Base-by-base conservation (phyloP, 352 stramenopile genomes). In the Albugo laibachii region DNA sequence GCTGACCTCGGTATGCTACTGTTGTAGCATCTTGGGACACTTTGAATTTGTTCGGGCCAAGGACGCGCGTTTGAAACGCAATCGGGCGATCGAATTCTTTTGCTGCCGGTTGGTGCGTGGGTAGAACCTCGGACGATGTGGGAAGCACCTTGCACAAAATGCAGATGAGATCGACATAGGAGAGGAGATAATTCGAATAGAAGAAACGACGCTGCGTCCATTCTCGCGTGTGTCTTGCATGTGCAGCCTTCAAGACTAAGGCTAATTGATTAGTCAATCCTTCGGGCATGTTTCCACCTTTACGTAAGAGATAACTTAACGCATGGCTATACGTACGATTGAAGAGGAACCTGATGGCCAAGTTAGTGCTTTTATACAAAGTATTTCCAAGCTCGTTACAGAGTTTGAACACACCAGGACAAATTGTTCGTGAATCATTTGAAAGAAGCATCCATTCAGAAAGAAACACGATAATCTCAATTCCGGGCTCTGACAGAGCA, bases 381-480 rank as follows among this genome's bases (percentile, higher is more conserved):
- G 2, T 43, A 10, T 43, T 8, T 43, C 38, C 38, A 8, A 24
- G 16, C 38, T 43, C 38, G 8, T 43, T 24, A 43, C 16, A 19
- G 2, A 43, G 16, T 10, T 43, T 24, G 16, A 24, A 43, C 3
- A 43, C 19, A 2, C 16, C 19, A 3, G 3, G 16, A 19, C 38
- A 43, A 43, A 43, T 24, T 43, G 16, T 8, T 24, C 19, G 38
- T 24, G 16, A 19, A 10, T 43, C 16, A 43, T 24, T 24, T 2
- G 13, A 5, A n/a, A 35, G 36, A 48, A 78, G 41, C 3, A 89
- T 51, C 14, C 52, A 36, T 16, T 86, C 67, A 13, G 83, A 34
- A 12, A 87, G 43, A 73, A 73, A 93, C 5, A 64, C 45, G 15
- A 66, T 65, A 8, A 89, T 50, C 53, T 94, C 80, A n/a, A 94